A percentile compares a stretch with the other conserved stretches of the same genome.
These are phyloP conservation scores for Silene conica DNA, from an alignment of 148 eudicot species.

Conservation along the genomic window DNA sequence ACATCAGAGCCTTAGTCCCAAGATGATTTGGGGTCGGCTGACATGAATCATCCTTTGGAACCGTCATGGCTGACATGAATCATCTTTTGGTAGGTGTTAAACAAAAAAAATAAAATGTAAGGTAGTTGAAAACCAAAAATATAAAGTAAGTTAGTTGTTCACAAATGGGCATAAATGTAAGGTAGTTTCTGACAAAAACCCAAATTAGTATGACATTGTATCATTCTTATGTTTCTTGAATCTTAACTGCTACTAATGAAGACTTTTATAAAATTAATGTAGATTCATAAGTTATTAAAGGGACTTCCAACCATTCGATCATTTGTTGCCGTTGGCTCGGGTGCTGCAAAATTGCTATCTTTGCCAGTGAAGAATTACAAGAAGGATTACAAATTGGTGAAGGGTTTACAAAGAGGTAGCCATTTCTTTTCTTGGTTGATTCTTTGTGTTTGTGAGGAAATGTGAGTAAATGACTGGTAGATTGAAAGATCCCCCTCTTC, in stretches of 20 bases:
- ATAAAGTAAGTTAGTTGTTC: no score
- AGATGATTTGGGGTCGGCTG: no score
- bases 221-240: slow-evolving; percentile 2
- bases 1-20: no score
- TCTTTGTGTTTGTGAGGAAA: no score
- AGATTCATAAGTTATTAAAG: slow-evolving; percentile 74
- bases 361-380: slow-evolving; percentile 75
- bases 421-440: slow-evolving; percentile 2
- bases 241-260: slow-evolving; percentile 10
- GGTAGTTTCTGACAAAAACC: no score
- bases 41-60: no score
- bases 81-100: no score
- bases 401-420: slow-evolving; percentile 97
- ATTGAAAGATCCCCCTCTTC: background rate
- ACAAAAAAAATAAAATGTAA: no score
- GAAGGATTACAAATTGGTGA: slow-evolving; percentile 76
- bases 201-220: slow-evolving; percentile 10
- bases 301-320: slow-evolving; percentile 88
- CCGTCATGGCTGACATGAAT: no score
- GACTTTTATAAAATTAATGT: slow-evolving; percentile 10
- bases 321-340: slow-evolving; percentile 84
- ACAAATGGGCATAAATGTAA: no score
- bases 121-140: no score
- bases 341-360: slow-evolving; percentile 84
- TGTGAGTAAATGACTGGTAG: no score